Evolutionary conservation across 2,329 filamentous ascomycete species (phyloP).

Genomic region (Phyllosticta citrichinensis): DNA sequence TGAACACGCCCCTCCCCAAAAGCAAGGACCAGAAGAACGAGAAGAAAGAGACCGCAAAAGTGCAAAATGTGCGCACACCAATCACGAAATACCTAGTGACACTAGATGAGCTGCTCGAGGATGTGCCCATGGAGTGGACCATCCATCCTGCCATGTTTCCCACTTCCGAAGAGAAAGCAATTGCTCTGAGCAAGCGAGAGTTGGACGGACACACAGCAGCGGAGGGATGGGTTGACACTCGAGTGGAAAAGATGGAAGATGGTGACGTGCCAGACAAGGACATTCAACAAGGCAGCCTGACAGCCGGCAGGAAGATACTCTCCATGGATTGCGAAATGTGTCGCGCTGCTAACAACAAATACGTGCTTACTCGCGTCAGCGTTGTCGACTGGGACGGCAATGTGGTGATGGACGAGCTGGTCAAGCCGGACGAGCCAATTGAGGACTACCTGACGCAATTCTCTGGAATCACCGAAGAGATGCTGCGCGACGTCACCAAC

Average conservation of each 20-base stretch:
- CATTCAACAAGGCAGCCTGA: slow-evolving; percentile 72
- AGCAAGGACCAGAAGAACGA: slow-evolving; percentile 58
- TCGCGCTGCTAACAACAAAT: slow-evolving; percentile 67
- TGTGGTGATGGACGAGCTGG: slow-evolving; percentile 76
- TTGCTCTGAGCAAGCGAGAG: slow-evolving; percentile 45
- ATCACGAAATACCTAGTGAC: slow-evolving; percentile 70
- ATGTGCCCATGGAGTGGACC: slow-evolving; percentile 58
- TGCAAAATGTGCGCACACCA: slow-evolving; percentile 61
- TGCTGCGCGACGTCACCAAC: slow-evolving; percentile 75
- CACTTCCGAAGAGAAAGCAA: slow-evolving; percentile 44
- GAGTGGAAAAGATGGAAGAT: slow-evolving; percentile 55
- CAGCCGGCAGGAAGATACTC: slow-evolving; percentile 67
- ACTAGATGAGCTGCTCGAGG: slow-evolving; percentile 61
- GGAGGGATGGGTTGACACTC: slow-evolving; percentile 75
- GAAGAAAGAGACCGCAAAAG: slow-evolving; percentile 40
- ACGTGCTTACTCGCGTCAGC: slow-evolving; percentile 81
- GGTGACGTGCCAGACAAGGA: slow-evolving; percentile 58
- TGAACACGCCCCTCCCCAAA: slow-evolving; percentile 64
- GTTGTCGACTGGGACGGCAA: slow-evolving; percentile 77
- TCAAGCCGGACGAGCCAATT: slow-evolving; percentile 82
- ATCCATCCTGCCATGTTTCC: slow-evolving; percentile 68
- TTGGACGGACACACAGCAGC: slow-evolving; percentile 37
- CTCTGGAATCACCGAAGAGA: slow-evolving; percentile 83
- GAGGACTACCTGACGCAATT: slow-evolving; percentile 80
- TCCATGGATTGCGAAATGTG: slow-evolving; percentile 98